These are phyloP conservation scores for Aspergillus ostianus DNA, from an alignment of 495 filamentous ascomycete species.

Conservation along the genomic window DNA sequence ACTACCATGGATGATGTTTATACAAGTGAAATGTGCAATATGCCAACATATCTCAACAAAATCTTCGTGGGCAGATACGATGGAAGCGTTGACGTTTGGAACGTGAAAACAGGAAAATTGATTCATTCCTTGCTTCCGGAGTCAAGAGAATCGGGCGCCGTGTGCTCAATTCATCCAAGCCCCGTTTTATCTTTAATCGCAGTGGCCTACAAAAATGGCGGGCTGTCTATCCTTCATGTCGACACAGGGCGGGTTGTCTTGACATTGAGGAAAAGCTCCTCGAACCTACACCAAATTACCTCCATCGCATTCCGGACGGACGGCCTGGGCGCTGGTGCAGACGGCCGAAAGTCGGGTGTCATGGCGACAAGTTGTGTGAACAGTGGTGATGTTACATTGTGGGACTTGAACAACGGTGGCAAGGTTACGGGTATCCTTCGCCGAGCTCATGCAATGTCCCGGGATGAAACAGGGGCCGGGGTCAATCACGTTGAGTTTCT, in stretches of 20 bases:
- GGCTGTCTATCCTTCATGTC: conserved; percentile 77
- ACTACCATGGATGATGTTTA: conserved; percentile 54
- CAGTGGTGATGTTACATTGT: conserved; percentile 86
- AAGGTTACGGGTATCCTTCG: conserved; percentile 78
- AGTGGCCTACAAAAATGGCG: conserved; percentile 77
- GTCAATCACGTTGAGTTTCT: conserved; percentile 85
- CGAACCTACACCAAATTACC: conserved; percentile 56
- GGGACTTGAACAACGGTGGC: conserved; percentile 89
- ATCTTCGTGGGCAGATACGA: conserved; percentile 82
- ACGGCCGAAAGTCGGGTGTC: conserved; percentile 74
- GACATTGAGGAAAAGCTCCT: conserved; percentile 57
- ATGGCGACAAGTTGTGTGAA: conserved; percentile 76
- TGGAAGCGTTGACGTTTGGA: conserved; percentile 96
- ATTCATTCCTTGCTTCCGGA: conserved; percentile 80
- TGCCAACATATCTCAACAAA: conserved; percentile 96
- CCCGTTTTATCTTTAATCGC: conserved; percentile 84
- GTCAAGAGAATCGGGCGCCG: conserved; percentile 61
- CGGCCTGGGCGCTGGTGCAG: conserved; percentile 82
- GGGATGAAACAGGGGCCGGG: conserved; percentile 54
- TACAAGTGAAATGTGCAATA: conserved; percentile 69
- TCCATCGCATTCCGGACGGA: conserved; percentile 91
- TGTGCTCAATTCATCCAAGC: conserved; percentile 79
- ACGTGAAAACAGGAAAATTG: conserved; percentile 83
- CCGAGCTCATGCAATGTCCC: conserved; percentile 74
- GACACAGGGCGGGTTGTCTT: conserved; percentile 69